phyloP scores from a whole-genome alignment of 108 stramenopile genomes.

The Fragilariopsis cylindrus region DNA sequence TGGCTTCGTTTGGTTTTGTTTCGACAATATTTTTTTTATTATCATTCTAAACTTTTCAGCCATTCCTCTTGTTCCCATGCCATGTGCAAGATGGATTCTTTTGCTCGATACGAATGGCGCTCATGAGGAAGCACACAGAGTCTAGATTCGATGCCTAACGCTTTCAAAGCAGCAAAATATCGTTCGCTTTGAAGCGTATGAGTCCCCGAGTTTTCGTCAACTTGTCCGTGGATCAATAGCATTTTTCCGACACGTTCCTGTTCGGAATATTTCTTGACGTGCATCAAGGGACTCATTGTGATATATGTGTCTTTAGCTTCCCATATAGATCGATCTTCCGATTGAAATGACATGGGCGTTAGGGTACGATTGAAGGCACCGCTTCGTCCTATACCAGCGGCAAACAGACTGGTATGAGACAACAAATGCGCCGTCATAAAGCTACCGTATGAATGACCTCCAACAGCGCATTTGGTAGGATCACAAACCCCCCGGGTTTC shows the following conservation, averaged over 20 bases:
- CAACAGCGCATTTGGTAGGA: constrained; percentile 12
- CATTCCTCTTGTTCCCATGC: constrained; percentile 12
- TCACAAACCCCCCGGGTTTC: constrained; percentile 1
- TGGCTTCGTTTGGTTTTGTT: not conserved
- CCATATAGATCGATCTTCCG: constrained; percentile 11
- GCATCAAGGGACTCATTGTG: constrained; percentile 18
- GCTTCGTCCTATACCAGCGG: constrained; percentile 7
- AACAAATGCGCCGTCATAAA: constrained; percentile 13
- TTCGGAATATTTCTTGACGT: constrained; percentile 19
- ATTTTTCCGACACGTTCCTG: constrained; percentile 12
- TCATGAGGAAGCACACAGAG: constrained; percentile 9
- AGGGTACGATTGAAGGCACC: constrained; percentile 17
- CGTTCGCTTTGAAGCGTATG: constrained; percentile 15
- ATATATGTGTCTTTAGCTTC: constrained; percentile 13
- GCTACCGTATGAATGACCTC: constrained; percentile 14
- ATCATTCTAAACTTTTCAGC: constrained; percentile 5
- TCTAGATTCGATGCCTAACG: constrained; percentile 9
- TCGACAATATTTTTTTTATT: not conserved
- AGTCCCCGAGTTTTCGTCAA: constrained; percentile 19
- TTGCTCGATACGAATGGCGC: constrained; percentile 8
- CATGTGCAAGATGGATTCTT: constrained; percentile 16
- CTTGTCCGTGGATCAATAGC: constrained; percentile 15
- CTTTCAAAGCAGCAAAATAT: constrained; percentile 18
- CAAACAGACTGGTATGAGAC: constrained; percentile 16
- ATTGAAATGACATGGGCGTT: constrained; percentile 20